phyloP scores from a whole-genome alignment of 371 early-diverging fungal genomes.

The Coemansia sp. region DNA sequence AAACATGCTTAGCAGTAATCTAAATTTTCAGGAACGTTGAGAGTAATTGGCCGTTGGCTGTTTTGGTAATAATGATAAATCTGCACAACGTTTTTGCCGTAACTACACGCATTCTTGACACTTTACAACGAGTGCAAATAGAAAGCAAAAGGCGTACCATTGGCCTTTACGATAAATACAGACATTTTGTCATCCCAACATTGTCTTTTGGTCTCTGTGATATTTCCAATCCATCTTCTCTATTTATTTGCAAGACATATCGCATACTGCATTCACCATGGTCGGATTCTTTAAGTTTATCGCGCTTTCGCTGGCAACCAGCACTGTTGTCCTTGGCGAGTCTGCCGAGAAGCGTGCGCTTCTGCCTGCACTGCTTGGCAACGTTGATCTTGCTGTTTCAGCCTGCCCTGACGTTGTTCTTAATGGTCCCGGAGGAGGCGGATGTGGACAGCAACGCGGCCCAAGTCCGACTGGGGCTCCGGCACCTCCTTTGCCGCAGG shows the following conservation, averaged over 20 bases:
- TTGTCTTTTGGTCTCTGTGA: background rate
- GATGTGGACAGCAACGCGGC: slow-evolving; percentile 15
- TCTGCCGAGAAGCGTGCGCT: slow-evolving; percentile 31
- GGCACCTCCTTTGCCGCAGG: background rate
- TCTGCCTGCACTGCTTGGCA: slow-evolving; percentile 40
- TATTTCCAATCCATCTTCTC: background rate
- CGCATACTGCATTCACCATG: slow-evolving; percentile 7
- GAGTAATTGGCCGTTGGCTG: background rate
- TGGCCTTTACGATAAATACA: background rate
- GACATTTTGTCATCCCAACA: background rate
- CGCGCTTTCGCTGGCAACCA: slow-evolving; percentile 18
- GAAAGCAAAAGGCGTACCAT: background rate
- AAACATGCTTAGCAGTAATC: slow-evolving; percentile 1
- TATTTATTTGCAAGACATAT: background rate
- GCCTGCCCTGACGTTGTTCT: slow-evolving; percentile 42
- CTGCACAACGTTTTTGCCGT: background rate
- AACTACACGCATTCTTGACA: background rate
- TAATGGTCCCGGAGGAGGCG: slow-evolving; percentile 25
- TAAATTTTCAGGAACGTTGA: slow-evolving; percentile 4
- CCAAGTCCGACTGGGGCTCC: background rate
- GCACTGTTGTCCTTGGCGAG: slow-evolving; percentile 13
- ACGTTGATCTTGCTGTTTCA: slow-evolving; percentile 25
- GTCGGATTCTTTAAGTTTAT: slow-evolving; percentile 19
- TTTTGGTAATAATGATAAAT: background rate
- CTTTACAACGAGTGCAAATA: background rate